Percentiles rank a stretch among this genome's conserved stretches.
phyloP scores from a whole-genome alignment of 495 filamentous ascomycete genomes.

The Pseudevernia furfuracea region DNA sequence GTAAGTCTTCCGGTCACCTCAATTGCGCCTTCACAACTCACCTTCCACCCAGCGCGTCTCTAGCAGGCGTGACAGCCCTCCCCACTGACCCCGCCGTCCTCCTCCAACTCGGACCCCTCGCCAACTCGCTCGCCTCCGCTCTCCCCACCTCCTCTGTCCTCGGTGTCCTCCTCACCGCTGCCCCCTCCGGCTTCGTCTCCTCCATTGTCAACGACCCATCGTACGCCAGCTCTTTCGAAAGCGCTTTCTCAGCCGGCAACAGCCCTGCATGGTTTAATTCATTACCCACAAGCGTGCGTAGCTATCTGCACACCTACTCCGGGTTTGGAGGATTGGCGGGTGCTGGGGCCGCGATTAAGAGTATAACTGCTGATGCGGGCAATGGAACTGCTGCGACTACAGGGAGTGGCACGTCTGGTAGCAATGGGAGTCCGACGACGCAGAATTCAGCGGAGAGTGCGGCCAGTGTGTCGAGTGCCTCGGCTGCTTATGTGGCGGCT shows the following conservation, averaged over 20 bases:
- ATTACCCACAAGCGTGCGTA: constrained; percentile 26
- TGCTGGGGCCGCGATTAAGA: constrained; percentile 19
- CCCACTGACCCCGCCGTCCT: constrained; percentile 29
- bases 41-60: constrained; percentile 21
- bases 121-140: constrained; percentile 22
- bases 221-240: constrained; percentile 25
- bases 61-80: constrained; percentile 26
- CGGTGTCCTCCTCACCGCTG: constrained; percentile 26
- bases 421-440: constrained; percentile 9
- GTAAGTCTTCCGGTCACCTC: constrained; percentile 10
- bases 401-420: constrained; percentile 16
- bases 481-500: constrained; percentile 12
- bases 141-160: constrained; percentile 29
- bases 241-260: constrained; percentile 23
- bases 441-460: background rate
- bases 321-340: constrained; percentile 21
- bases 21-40: constrained; percentile 6
- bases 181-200: constrained; percentile 25
- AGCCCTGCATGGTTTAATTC: constrained; percentile 30
- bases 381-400: constrained; percentile 24
- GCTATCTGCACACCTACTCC: constrained; percentile 27
- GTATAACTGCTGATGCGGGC: constrained; percentile 3
- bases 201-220: constrained; percentile 26
- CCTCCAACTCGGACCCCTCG: constrained; percentile 23
- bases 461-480: constrained; percentile 7